Base-by-base conservation (phyloP, 1,139 yeast species). In the Diutina rugosa region DNA sequence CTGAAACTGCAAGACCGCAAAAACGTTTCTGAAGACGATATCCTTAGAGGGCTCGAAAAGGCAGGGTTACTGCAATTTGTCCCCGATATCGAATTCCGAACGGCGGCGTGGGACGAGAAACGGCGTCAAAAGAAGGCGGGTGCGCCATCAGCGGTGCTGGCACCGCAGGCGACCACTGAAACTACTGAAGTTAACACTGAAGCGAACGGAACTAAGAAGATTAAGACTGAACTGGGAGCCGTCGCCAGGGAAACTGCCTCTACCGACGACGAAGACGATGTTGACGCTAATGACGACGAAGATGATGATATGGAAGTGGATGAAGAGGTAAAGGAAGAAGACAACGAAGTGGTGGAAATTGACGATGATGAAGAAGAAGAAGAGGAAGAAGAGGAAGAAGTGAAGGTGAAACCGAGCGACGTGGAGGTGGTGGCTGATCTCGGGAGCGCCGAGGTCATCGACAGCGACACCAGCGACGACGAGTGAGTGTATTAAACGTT, bases 21-120 rank as follows among this genome's bases (percentile, higher is more conserved):
- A 64, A 81, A 82, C 4, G 80, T 86, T 46, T 81, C 78, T 61
- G 83, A 85, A 2, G 87, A 83, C 60, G 95, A 87, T 66, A 72
- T 87, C 12, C 62, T 84, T 51, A 69, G 66, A 26, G 90, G 89
- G 0, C 69, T 87, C 57, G 84, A 82, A 56, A 69, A 68, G 45
- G 74, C 84, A 1, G 85, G 81, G 54, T 81, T 82, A 63, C 69
- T 72, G 1, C 79, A 82, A 1, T 83, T 82, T 64, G 64, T 78
- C 2, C 84, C 85, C 4, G 76, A 75, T 21, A 74, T 83, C 26
- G 76, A 74, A 63, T 79, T 70, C 63, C 86, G 74, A 61, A 70
- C 77, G 62, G 77, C 70, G 56, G 69, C 61, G 28, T 85, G 69
- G 63, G 81, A 76, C 60, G 65, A 64, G n/a, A 62, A 65, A 18